Percentiles rank a stretch among this genome's conserved stretches.
phyloP scores from a whole-genome alignment of 805 yeast genomes.

The Blastobotrys americana region DNA sequence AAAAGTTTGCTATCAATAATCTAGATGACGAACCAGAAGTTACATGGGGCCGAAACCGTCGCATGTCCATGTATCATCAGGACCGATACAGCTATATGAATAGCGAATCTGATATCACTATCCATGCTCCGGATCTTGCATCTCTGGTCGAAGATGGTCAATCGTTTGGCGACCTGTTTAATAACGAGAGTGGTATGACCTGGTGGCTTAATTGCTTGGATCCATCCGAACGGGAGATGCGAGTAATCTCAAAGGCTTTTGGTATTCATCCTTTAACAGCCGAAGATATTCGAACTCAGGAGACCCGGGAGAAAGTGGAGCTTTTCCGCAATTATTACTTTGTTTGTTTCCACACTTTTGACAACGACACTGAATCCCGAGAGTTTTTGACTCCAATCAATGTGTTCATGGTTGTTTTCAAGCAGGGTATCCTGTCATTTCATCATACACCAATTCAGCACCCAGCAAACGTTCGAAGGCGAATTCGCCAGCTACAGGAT shows the following conservation, averaged over 20 bases:
- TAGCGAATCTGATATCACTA: slow-evolving; percentile 75
- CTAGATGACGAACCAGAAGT: not conserved
- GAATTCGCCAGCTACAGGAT: slow-evolving; percentile 56
- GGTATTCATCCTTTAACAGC: slow-evolving; percentile 97
- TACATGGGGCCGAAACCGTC: slow-evolving; percentile 3
- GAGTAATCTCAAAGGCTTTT: slow-evolving; percentile 82
- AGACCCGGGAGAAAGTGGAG: slow-evolving; percentile 95
- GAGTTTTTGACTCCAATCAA: slow-evolving; percentile 66
- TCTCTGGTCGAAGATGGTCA: slow-evolving; percentile 55
- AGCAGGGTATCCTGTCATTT: slow-evolving; percentile 52
- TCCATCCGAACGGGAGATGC: slow-evolving; percentile 95
- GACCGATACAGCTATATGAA: slow-evolving; percentile 80
- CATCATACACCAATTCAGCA: slow-evolving; percentile 54
- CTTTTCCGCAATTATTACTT: slow-evolving; percentile 83
- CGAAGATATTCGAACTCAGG: slow-evolving; percentile 94
- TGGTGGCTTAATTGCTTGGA: slow-evolving; percentile 97
- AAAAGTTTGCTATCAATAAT: not conserved
- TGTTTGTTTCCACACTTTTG: slow-evolving; percentile 96
- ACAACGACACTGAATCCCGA: slow-evolving; percentile 71
- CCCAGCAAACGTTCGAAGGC: slow-evolving; percentile 53
- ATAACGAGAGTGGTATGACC: slow-evolving; percentile 73
- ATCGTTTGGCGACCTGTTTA: slow-evolving; percentile 61
- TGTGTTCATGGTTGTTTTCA: slow-evolving; percentile 54
- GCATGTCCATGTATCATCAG: slow-evolving; percentile 37
- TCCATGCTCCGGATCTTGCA: slow-evolving; percentile 83